Base-by-base conservation (phyloP, 1,139 yeast species). In the Candida anutae region DNA sequence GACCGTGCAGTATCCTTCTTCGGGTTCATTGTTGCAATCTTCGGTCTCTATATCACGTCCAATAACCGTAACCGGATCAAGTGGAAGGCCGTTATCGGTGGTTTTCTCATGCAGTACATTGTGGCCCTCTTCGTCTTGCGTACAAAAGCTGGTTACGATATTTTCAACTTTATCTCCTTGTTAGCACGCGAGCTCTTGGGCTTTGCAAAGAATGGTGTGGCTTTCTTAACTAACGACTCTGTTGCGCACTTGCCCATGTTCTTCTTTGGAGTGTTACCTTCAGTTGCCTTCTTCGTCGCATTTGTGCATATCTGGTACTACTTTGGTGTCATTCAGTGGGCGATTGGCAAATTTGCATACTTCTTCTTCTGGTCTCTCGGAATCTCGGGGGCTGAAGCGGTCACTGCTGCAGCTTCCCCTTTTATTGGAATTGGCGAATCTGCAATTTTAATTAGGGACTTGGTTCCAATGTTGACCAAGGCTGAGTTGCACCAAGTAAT, bases 371-470 rank as follows among this genome's bases (percentile, higher is more conserved):
- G 80, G 80, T 48, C 75, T 21, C 63, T 75, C 59, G 58, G 62
- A 37, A 73, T 74, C 12, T 65, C 76, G 18, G 83, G 83, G 40
- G 80, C 82, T 26, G 83, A 76, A 48, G 74, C 82, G 16, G 70
- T 74, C 28, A 77, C 76, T 19, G 80, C 80, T 9, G 78, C 81
- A 25, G 82, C 82, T 1, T 71, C 81, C 23, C 83, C 83, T 5
- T 76, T 76, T 45, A 64, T 76, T 42, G 83, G 83, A 27, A 77
- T 74, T 43, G 82, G 83, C 46, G 83, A 76, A 53, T 65, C 75
- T 31, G 81, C 81, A 6, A 67, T 76, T 39, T 64, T 76, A 40
- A 65, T 76, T 45, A 74, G 74, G 50, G 77, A 75, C 32, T 71
- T 75, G 43, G 54, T 76, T 49, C 78, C 79, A 13, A 75, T 59